Base-by-base conservation (phyloP, 1,284 basidiomycete genomes). In the Schizophyllum amplum region DNA sequence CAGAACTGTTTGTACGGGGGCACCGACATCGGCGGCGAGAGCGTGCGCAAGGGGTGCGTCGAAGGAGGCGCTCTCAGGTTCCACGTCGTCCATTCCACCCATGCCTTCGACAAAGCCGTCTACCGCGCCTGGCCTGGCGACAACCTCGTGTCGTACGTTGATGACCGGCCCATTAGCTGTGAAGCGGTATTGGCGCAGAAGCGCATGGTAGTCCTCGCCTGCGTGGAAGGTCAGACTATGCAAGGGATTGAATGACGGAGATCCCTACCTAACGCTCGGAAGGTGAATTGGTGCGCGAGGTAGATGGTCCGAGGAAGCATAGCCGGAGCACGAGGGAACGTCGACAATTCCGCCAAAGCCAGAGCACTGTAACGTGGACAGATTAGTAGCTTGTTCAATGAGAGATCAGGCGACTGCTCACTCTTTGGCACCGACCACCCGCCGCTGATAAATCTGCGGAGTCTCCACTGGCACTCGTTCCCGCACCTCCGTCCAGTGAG, bases 281-380 rank as follows among this genome's bases (percentile, higher is more conserved):
- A 94, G 7, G 83, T 76, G 68, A 93, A 88, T 61, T 94, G 90
- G 62, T 90, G 87, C 0, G 85, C 83, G 13, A 91, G 80, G 67
- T 94, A 94, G 47, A 95, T 77, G 0, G 87, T 78, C 0, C 83
- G 77, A 1, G 90, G 87, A 1, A 90, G 75, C 23, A 90, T 73
- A 1, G 71, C 75, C 0, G 77, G 72, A 1, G 82, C 82, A 4
- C 71, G 73, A 1, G 83, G 83, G 67, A 73, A 82, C 0, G 90
- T 92, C 51, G 87, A 87, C 15, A 94, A 77, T 66, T 95, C 92
- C 0, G 88, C 89, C 51, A 86, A 82, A 0, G 90, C 78, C 1
- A 92, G 75, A 71, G 79, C 86, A 59, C 86, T 89, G 60, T 24
- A 52, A 25, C 20, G 51, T 55, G 27, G 25, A 55, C 24, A 59